Percentiles rank a stretch among this genome's conserved stretches.
Conservation (phyloP, 352 stramenopile species). For the Halophytophthora polymorphica region DNA sequence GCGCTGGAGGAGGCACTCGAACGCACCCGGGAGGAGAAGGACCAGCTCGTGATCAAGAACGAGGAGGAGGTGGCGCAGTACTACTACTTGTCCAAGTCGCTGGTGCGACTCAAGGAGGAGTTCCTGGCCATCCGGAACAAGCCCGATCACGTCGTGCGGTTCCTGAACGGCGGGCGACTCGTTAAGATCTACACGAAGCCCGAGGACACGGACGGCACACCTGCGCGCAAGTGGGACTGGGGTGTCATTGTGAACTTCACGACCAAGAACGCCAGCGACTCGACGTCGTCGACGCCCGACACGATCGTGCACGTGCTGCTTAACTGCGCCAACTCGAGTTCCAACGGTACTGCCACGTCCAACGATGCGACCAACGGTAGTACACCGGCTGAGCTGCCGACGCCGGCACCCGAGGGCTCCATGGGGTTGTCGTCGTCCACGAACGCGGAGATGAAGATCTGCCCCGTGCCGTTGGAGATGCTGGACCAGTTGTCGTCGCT, state of each 20-base stretch:
- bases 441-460: conserved; percentile 83
- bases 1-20: conserved; percentile 78
- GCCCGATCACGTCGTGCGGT: conserved; percentile 90
- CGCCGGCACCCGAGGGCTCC: conserved; percentile 50
- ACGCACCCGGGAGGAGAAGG: conserved; percentile 74
- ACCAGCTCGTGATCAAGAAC: conserved; percentile 89
- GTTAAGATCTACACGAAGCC: conserved; percentile 75
- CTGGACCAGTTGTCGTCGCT: conserved; percentile 76
- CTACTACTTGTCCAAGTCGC: conserved; percentile 88
- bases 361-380: conserved; percentile 27
- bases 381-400: conserved; percentile 36
- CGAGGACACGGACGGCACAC: conserved; percentile 45
- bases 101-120: conserved; percentile 91
- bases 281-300: conserved; percentile 55
- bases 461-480: conserved; percentile 74
- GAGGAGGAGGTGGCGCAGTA: conserved; percentile 88
- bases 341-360: conserved; percentile 15
- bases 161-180: conserved; percentile 93
- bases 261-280: conserved; percentile 71
- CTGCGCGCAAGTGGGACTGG: conserved; percentile 70
- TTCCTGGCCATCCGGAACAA: conserved; percentile 91
- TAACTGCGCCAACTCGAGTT: conserved; percentile 45
- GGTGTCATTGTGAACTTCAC: conserved; percentile 86
- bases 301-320: conserved; percentile 79
- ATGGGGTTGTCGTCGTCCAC: conserved; percentile 51